Evolutionary conservation across 768 basidiomycete genomes (phyloP).

Genomic region (Hebeloma cylindrosporum): DNA sequence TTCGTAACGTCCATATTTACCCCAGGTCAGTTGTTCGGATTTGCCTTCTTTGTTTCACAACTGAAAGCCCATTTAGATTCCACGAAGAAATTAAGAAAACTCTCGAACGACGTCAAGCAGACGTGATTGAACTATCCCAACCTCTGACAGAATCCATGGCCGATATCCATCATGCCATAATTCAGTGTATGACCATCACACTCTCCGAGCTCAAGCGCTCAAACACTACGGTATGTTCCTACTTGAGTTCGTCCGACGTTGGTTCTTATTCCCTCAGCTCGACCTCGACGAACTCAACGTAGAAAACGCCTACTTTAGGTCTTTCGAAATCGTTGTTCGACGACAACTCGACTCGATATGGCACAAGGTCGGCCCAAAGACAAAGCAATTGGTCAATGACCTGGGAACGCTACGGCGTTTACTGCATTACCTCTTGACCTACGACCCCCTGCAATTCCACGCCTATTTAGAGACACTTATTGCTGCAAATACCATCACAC

Average conservation of each 20-base stretch:
- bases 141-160: slow-evolving; percentile 81
- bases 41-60: background rate
- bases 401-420: slow-evolving; percentile 82
- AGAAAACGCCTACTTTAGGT: slow-evolving; percentile 91
- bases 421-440: slow-evolving; percentile 80
- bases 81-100: slow-evolving; percentile 85
- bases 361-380: slow-evolving; percentile 94
- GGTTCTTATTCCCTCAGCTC: slow-evolving; percentile 47
- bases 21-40: slow-evolving; percentile 59
- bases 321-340: slow-evolving; percentile 87
- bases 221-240: slow-evolving; percentile 56
- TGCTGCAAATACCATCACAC: slow-evolving; percentile 48
- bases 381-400: slow-evolving; percentile 89
- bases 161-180: slow-evolving; percentile 89
- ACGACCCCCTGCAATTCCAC: slow-evolving; percentile 89
- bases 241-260: background rate
- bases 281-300: slow-evolving; percentile 92
- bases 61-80: slow-evolving; percentile 55
- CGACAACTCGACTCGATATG: slow-evolving; percentile 90
- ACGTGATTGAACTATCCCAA: slow-evolving; percentile 91
- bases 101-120: slow-evolving; percentile 80
- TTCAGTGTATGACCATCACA: slow-evolving; percentile 92
- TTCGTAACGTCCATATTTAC: slow-evolving; percentile 88
- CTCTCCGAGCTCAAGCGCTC: slow-evolving; percentile 87
- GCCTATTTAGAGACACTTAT: slow-evolving; percentile 88